Conservation (phyloP, 1,284 basidiomycete species). For the Agaricales sp. region DNA sequence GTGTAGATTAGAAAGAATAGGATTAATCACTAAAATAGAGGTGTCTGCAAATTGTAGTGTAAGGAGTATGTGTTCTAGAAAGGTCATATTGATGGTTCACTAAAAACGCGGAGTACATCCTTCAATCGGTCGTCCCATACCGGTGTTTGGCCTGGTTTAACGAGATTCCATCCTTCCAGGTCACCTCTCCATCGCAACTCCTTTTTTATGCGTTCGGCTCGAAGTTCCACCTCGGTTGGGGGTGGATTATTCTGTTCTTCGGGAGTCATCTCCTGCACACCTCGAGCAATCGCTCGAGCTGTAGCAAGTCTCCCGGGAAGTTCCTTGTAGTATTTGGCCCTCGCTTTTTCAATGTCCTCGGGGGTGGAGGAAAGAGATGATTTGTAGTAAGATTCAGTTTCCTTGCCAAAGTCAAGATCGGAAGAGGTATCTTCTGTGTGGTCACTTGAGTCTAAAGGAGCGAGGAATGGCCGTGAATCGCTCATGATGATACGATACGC, state of each 20-base stretch:
- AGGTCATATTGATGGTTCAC: slow-evolving; percentile 19
- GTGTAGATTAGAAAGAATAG: too few species aligned
- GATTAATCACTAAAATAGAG: too few species aligned
- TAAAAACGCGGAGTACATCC: slow-evolving; percentile 58
- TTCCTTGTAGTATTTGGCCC: slow-evolving; percentile 70
- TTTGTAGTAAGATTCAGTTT: slow-evolving; percentile 63
- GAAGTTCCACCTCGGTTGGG: slow-evolving; percentile 79
- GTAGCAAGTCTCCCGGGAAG: slow-evolving; percentile 63
- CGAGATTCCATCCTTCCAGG: slow-evolving; percentile 67
- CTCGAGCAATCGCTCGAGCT: slow-evolving; percentile 69
- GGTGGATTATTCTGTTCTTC: slow-evolving; percentile 78
- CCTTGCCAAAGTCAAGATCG: slow-evolving; percentile 73
- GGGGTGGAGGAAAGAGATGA: slow-evolving; percentile 47
- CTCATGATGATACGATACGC: slow-evolving; percentile 69
- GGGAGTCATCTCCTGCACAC: slow-evolving; percentile 77
- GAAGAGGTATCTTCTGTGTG: slow-evolving; percentile 15
- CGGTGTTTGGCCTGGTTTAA: slow-evolving; percentile 52
- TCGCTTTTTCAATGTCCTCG: slow-evolving; percentile 55
- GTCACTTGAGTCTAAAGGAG: slow-evolving; percentile 18
- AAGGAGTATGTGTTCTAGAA: background rate
- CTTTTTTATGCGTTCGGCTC: slow-evolving; percentile 76
- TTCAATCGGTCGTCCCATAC: slow-evolving; percentile 73
- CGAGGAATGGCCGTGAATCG: slow-evolving; percentile 53
- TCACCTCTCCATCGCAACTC: slow-evolving; percentile 79
- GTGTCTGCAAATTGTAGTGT: too few species aligned